Conservation (phyloP, 331 rosid species). For the Acacia pycnantha region DNA sequence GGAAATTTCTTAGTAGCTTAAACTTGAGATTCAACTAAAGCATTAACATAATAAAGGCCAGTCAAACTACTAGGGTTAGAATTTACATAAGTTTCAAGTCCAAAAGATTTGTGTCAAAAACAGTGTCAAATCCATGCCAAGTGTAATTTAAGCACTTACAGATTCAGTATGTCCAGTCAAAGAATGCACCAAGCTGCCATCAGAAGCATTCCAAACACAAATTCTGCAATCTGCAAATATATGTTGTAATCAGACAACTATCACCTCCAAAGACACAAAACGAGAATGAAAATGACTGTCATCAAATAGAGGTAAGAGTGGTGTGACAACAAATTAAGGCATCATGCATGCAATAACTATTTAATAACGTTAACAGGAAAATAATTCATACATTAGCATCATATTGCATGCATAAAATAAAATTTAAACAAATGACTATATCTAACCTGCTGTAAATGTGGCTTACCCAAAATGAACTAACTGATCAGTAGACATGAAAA, state of each 20-base stretch:
- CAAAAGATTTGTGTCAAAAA: background rate
- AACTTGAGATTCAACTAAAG: background rate
- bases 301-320: slow-evolving; percentile 13
- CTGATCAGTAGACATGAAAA: slow-evolving; percentile 13
- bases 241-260: slow-evolving; percentile 24
- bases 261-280: slow-evolving; percentile 15
- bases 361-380: background rate
- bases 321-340: slow-evolving; percentile 5
- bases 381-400: background rate
- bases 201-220: slow-evolving; percentile 99
- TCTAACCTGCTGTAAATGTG: background rate
- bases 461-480: background rate
- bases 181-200: slow-evolving; percentile 97
- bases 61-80: background rate
- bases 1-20: background rate
- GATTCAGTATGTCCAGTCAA: slow-evolving; percentile 94
- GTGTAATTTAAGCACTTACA: slow-evolving; percentile 48
- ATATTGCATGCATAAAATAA: slow-evolving; percentile 12
- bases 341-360: slow-evolving; percentile 1
- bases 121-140: background rate
- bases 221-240: slow-evolving; percentile 86
- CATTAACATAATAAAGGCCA: background rate
- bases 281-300: slow-evolving; percentile 8
- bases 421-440: background rate
- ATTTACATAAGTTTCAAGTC: background rate